Evolutionary conservation across 2,329 filamentous ascomycete species (phyloP), one percentile per base, ranked within the genome.

Genomic region (Beauveria sp.): DNA sequence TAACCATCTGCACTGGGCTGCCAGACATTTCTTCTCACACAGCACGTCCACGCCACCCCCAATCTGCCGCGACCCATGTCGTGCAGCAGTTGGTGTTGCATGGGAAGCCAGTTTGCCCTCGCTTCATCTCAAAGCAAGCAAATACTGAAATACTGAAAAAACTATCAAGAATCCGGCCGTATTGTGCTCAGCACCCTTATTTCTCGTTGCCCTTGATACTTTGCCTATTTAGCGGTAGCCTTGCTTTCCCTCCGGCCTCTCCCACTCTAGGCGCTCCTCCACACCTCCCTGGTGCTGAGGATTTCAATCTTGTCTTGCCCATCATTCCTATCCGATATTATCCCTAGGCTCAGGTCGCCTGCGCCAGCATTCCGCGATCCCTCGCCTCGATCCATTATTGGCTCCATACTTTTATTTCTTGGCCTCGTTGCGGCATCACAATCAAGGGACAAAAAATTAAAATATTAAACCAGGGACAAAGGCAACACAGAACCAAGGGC

Each of bases 291-390:
- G 45, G 46, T 38, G 20, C 34, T 43, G 18, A 8, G 18, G n/a
- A 22, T 38, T 52, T n/a, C 22, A 53, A 58, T 58, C 64, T 65
- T 74, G 72, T 74, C 73, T 74, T 68, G 72, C 68, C 64, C 70
- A 63, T 70, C 73, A 74, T 74, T 74, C 73, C 70, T 69, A 66
- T 63, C 63, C 63, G 57, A 59, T 54, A 55, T 65, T 62, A 62
- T 65, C 56, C 63, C 51, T 58, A 24, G 49, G 18, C 34, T 46
- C 52, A 49, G n/a, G 55, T 34, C 26, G 57, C 40, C 58, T 20
- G 47, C 58, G 58, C 58, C 58, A 60, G 28, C 58, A 60, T 60
- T 60, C 58, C 58, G 42, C 26, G 53, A 53, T 53, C 58, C 49
- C 58, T 52, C 47, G 24, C 49, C 50, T 18, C 14, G 26, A 7